Evolutionary conservation across 768 basidiomycete genomes (phyloP).

Genomic region (Boletus pseudopeckii): DNA sequence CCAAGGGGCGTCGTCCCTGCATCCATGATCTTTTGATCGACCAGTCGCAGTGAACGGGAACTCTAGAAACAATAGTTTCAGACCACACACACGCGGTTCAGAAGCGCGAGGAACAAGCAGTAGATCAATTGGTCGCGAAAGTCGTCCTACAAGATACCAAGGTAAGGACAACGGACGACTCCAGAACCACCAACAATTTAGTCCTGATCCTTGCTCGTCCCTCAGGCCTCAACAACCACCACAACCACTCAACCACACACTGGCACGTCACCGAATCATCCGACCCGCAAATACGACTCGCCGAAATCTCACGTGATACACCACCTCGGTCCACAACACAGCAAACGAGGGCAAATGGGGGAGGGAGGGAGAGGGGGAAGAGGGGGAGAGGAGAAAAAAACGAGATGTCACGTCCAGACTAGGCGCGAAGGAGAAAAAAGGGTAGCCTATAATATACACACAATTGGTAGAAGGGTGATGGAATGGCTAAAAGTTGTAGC

Average conservation of each 20-base stretch:
- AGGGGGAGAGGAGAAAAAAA: background rate
- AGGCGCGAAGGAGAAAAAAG: conserved; percentile 12
- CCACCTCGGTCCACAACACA: conserved; percentile 19
- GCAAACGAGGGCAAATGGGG: background rate
- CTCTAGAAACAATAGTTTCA: too few relatives aligned
- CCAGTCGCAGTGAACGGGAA: background rate
- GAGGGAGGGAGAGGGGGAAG: background rate
- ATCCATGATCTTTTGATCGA: background rate
- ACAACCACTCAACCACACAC: background rate
- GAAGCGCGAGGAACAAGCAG: background rate
- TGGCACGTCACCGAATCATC: conserved; percentile 12
- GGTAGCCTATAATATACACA: conserved; percentile 32
- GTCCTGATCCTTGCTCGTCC: conserved; percentile 9
- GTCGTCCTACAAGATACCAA: conserved; percentile 5
- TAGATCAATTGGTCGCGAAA: conserved; percentile 5
- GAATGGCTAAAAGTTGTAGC: conserved; percentile 13
- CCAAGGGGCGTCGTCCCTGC: background rate
- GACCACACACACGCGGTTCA: background rate
- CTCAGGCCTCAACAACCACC: background rate
- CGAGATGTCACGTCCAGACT: conserved; percentile 20
- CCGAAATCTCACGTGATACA: conserved; percentile 11
- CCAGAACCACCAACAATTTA: conserved; percentile 3
- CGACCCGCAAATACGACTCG: conserved; percentile 14
- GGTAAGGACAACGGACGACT: conserved; percentile 4
- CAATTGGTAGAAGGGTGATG: conserved; percentile 2